Evolutionary conservation across 768 basidiomycete genomes (phyloP).

Genomic region (Amanita subjunquillea): DNA sequence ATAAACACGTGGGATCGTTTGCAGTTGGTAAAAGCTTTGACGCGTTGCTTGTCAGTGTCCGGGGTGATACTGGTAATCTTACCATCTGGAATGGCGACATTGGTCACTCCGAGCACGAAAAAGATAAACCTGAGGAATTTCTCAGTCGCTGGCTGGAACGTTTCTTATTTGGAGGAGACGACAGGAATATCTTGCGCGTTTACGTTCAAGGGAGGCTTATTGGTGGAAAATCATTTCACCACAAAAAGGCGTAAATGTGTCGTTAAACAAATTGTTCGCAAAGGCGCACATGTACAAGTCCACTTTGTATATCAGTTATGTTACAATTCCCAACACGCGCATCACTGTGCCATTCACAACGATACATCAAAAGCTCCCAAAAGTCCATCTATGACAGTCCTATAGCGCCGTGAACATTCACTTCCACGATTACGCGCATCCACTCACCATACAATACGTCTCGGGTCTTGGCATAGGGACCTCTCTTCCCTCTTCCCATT

Average conservation of each 20-base stretch:
- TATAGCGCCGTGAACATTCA: constrained; percentile 14
- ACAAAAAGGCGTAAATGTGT: background rate
- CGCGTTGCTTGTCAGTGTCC: constrained; percentile 64
- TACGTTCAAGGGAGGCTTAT: constrained; percentile 76
- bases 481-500: constrained; percentile 38
- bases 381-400: constrained; percentile 79
- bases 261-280: background rate
- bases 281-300: too few species aligned
- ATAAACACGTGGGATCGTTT: constrained; percentile 66
- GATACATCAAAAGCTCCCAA: constrained; percentile 31
- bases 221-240: constrained; percentile 45
- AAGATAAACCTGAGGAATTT: constrained; percentile 20
- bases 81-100: constrained; percentile 29
- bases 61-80: constrained; percentile 41
- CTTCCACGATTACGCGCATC: background rate
- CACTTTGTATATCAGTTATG: too few species aligned
- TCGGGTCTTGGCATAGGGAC: constrained; percentile 57
- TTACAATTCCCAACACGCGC: background rate
- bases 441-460: constrained; percentile 47
- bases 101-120: constrained; percentile 5
- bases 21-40: constrained; percentile 81
- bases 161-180: constrained; percentile 82
- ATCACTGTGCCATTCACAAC: too few species aligned
- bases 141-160: constrained; percentile 63
- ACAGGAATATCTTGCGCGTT: constrained; percentile 72